Evolutionary conservation across 1,139 yeast genomes (phyloP).

Genomic region (Geotrichum citri-aurantii): DNA sequence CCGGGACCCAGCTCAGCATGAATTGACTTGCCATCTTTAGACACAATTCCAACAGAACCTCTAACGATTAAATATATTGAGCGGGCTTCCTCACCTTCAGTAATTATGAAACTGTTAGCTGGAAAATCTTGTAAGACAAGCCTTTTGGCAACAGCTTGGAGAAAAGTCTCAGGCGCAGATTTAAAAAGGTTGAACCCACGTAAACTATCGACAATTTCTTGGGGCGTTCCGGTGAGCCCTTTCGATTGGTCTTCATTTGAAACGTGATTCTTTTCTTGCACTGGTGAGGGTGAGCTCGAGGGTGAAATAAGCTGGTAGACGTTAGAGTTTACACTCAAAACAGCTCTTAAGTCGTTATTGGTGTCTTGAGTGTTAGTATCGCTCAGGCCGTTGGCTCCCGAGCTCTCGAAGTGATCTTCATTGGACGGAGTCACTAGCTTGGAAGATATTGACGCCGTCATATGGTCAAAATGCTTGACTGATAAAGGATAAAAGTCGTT

Average conservation of each 20-base stretch:
- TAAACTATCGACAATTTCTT: conserved; percentile 47
- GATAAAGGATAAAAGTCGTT: background rate
- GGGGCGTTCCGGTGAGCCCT: conserved; percentile 13
- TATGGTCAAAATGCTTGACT: background rate
- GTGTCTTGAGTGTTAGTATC: background rate
- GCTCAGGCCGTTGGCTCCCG: background rate
- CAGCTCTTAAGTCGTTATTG: background rate
- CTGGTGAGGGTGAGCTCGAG: conserved; percentile 2
- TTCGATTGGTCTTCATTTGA: background rate
- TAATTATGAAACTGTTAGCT: conserved; percentile 63
- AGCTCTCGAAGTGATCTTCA: background rate
- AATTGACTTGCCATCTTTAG: conserved; percentile 68
- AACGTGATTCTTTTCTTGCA: background rate
- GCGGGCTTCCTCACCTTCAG: conserved; percentile 66
- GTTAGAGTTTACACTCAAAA: background rate
- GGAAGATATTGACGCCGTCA: background rate
- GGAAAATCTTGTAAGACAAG: conserved; percentile 54
- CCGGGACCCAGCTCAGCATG: conserved; percentile 68
- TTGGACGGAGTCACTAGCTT: background rate
- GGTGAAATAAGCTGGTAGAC: conserved; percentile 5
- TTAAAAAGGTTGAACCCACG: conserved; percentile 57
- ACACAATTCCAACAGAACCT: conserved; percentile 67
- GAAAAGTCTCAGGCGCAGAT: conserved; percentile 60
- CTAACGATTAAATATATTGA: conserved; percentile 77
- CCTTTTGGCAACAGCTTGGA: conserved; percentile 52